phyloP scores from a whole-genome alignment of 495 filamentous ascomycete species.

The Xylaria telfairii region DNA sequence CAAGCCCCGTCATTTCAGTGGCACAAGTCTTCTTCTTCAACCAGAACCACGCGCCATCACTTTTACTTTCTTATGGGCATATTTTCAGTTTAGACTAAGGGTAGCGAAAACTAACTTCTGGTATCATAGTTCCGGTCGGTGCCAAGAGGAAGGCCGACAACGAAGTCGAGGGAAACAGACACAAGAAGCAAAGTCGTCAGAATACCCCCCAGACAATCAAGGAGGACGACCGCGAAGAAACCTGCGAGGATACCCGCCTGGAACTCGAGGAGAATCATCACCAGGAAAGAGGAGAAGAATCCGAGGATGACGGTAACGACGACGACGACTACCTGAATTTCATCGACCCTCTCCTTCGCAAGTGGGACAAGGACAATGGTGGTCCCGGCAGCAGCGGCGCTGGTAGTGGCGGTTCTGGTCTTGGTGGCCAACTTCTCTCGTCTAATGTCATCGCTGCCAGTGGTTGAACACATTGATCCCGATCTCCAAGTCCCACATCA shows the following conservation, averaged over 20 bases:
- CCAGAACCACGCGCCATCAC: background rate
- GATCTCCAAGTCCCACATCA: too few relatives aligned
- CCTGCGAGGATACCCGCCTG: background rate
- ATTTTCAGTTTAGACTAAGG: background rate
- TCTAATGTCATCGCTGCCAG: conserved; percentile 2
- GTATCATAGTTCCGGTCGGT: background rate
- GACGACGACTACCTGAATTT: background rate
- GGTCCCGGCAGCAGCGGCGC: background rate
- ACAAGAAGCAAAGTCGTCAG: background rate
- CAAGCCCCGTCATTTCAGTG: background rate
- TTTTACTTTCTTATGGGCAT: background rate
- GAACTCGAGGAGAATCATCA: background rate
- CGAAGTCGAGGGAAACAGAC: background rate
- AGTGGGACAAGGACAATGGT: background rate
- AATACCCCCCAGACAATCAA: background rate
- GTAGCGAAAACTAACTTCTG: background rate
- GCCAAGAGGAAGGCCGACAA: background rate
- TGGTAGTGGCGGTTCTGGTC: background rate
- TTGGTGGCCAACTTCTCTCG: conserved; percentile 5
- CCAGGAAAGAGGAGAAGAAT: background rate
- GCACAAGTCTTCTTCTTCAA: too few relatives aligned
- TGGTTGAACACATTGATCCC: background rate
- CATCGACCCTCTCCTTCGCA: background rate
- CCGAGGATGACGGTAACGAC: background rate
- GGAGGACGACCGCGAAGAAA: background rate